A percentile compares a stretch with the other conserved stretches of the same genome.
Evolutionary conservation across 2,329 filamentous ascomycete species (phyloP).

Genomic region (Plenodomus lindquistii): DNA sequence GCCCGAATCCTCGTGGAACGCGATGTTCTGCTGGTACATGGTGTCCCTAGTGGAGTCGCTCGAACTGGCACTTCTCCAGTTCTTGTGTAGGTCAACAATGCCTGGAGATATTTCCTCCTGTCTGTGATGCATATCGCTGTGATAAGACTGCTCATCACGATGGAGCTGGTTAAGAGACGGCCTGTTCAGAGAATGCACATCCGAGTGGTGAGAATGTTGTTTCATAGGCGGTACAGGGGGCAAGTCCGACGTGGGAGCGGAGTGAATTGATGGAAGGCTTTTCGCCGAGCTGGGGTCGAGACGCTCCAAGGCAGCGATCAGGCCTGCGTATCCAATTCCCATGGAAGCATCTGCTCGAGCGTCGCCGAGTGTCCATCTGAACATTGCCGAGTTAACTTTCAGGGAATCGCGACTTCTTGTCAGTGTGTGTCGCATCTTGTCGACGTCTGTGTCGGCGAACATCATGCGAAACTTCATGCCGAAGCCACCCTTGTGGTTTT

Average conservation of each 20-base stretch:
- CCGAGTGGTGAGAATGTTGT: neutral
- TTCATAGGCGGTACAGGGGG: conserved; percentile 32
- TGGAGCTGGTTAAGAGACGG: conserved; percentile 26
- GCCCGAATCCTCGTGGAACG: conserved; percentile 24
- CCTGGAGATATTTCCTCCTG: conserved; percentile 25
- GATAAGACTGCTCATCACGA: conserved; percentile 15
- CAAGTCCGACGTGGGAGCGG: conserved; percentile 36
- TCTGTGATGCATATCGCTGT: conserved; percentile 14
- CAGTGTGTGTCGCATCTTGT: conserved; percentile 62
- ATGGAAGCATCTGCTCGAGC: conserved; percentile 62
- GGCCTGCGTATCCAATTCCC: conserved; percentile 69
- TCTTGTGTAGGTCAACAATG: conserved; percentile 30
- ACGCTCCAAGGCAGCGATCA: conserved; percentile 66
- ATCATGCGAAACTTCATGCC: conserved; percentile 65
- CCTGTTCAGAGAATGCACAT: conserved; percentile 12
- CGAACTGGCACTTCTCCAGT: conserved; percentile 35
- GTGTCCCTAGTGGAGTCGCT: conserved; percentile 33
- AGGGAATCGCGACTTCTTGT: conserved; percentile 63
- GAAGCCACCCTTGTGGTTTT: conserved; percentile 61
- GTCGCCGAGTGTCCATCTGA: conserved; percentile 66
- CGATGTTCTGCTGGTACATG: conserved; percentile 24
- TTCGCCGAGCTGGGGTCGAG: conserved; percentile 42
- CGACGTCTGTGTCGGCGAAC: conserved; percentile 60
- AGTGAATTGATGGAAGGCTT: conserved; percentile 28
- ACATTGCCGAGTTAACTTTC: conserved; percentile 65